Evolutionary conservation across 1,284 basidiomycete species (phyloP).

Genomic region (Malassezia vespertilionis): DNA sequence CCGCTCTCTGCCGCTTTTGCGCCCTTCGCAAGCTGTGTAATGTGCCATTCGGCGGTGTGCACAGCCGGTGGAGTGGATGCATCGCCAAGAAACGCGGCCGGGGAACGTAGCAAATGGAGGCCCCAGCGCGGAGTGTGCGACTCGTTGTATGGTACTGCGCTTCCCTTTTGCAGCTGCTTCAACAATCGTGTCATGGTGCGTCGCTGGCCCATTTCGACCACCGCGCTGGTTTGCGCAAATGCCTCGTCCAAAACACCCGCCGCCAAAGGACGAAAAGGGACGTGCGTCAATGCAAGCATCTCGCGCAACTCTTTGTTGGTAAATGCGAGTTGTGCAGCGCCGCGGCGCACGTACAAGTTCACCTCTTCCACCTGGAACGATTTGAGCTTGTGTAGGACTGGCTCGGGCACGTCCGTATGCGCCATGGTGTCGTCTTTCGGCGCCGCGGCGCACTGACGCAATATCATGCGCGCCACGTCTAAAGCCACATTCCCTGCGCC

Average conservation of each 20-base stretch:
- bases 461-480: constrained; percentile 81
- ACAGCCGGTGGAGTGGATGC: constrained; percentile 6
- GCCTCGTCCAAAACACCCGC: constrained; percentile 42
- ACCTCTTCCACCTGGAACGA: constrained; percentile 62
- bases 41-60: constrained; percentile 26
- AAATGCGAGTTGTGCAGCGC: constrained; percentile 79
- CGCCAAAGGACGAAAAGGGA: constrained; percentile 54
- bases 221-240: constrained; percentile 28
- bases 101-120: constrained; percentile 34
- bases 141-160: constrained; percentile 46
- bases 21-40: constrained; percentile 19
- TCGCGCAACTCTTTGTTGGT: constrained; percentile 91
- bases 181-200: constrained; percentile 52
- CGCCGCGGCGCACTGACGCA: constrained; percentile 49
- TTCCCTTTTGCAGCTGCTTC: constrained; percentile 61
- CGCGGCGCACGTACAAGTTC: constrained; percentile 71
- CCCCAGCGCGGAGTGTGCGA: constrained; percentile 26
- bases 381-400: constrained; percentile 62
- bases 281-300: constrained; percentile 66
- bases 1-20: constrained; percentile 50
- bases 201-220: constrained; percentile 22
- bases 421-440: constrained; percentile 54
- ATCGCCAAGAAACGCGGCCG: constrained; percentile 22
- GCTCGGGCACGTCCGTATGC: constrained; percentile 67
- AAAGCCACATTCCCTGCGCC: constrained; percentile 95